phyloP scores from a whole-genome alignment of 257 asterid species.

The Fraxinus cuspidata region DNA sequence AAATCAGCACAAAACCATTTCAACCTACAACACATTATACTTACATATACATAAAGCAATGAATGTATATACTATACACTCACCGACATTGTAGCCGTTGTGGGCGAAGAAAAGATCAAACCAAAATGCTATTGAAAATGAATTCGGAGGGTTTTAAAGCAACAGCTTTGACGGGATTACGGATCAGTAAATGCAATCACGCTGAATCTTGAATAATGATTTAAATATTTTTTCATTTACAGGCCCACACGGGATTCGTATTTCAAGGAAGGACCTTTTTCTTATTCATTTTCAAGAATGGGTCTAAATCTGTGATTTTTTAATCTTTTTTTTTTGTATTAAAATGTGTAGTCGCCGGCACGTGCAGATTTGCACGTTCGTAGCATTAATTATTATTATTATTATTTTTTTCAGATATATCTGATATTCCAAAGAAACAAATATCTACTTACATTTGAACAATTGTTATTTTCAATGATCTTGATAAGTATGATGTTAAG shows the following conservation, averaged over 20 bases:
- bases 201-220: conserved; percentile 20
- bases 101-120: background rate
- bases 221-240: conserved; percentile 17
- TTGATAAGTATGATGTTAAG: too few relatives aligned
- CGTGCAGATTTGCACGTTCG: too few relatives aligned
- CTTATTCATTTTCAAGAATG: background rate
- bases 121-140: conserved; percentile 18
- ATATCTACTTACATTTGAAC: too few relatives aligned
- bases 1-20: conserved; percentile 28
- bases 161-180: conserved; percentile 41
- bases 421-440: too few relatives aligned
- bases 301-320: too few relatives aligned
- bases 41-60: background rate
- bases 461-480: too few relatives aligned
- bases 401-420: too few relatives aligned
- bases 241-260: conserved; percentile 36
- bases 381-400: too few relatives aligned
- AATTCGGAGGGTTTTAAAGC: conserved; percentile 32
- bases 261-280: conserved; percentile 19
- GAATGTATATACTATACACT: conserved; percentile 36
- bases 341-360: background rate
- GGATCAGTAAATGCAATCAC: background rate
- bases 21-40: background rate
- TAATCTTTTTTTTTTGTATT: too few relatives aligned
- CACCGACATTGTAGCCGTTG: conserved; percentile 52